A percentile compares a stretch with the other conserved stretches of the same genome.
Conservation (phyloP, 225 moss, liverwort and hornwort genomes). For the Pseudisothecium myosuroides region DNA sequence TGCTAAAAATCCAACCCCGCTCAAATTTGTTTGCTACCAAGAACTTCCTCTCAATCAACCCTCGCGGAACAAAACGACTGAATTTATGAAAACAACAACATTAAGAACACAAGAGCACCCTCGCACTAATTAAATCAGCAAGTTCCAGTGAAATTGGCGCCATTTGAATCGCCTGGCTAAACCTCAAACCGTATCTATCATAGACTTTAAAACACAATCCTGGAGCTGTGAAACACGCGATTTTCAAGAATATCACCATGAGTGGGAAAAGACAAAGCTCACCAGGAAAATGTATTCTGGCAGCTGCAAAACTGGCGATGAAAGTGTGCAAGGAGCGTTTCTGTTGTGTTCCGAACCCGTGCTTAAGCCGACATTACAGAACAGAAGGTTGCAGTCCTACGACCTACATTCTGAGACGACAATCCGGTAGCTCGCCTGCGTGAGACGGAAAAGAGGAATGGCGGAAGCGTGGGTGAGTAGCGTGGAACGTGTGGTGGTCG, state of each 20-base stretch:
- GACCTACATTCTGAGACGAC: neutral
- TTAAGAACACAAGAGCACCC: neutral
- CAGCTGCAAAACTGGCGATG: neutral
- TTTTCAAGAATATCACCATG: neutral
- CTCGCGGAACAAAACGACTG: neutral
- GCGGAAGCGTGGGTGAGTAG: neutral
- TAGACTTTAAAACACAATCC: neutral
- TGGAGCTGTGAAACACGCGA: neutral
- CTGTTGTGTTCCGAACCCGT: neutral
- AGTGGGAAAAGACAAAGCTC: neutral
- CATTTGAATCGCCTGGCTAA: neutral
- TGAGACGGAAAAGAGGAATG: neutral
- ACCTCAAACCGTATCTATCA: too few relatives aligned
- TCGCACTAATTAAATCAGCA: neutral
- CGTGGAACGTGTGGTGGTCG: slow-evolving; percentile 7
- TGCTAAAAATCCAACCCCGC: neutral
- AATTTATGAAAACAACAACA: neutral
- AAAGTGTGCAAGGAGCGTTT: neutral
- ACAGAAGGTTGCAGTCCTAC: neutral
- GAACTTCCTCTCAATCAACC: neutral
- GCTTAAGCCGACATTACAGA: neutral
- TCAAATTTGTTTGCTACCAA: neutral
- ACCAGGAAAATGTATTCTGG: neutral
- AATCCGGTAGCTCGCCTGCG: neutral
- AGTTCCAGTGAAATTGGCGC: neutral